These are phyloP conservation scores for Torulaspora maleeae DNA, from an alignment of 805 yeast species.

Conservation along the genomic window DNA sequence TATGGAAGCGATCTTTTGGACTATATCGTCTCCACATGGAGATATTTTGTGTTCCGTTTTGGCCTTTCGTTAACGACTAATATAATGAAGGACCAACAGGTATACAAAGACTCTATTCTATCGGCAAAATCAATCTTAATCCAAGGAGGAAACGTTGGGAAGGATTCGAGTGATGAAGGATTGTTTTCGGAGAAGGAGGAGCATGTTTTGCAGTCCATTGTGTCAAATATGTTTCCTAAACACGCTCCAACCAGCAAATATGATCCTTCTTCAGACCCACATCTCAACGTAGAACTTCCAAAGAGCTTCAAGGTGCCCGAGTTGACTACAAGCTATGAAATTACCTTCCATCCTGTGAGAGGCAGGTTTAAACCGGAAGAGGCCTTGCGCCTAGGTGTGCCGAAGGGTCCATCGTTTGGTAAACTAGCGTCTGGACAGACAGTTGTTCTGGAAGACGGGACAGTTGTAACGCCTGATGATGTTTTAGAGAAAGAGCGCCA, in stretches of 20 bases:
- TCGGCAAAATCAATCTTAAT: conserved; percentile 37
- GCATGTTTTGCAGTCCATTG: conserved; percentile 30
- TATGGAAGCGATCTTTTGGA: conserved; percentile 47
- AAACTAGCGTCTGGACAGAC: conserved; percentile 55
- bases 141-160: neutral
- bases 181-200: conserved; percentile 13
- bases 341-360: conserved; percentile 60
- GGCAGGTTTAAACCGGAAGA: conserved; percentile 68
- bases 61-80: conserved; percentile 49
- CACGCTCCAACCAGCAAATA: conserved; percentile 38
- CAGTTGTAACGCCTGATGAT: conserved; percentile 56
- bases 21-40: conserved; percentile 73
- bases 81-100: conserved; percentile 21
- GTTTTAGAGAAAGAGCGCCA: conserved; percentile 61
- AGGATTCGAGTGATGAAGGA: neutral
- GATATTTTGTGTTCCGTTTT: conserved; percentile 77
- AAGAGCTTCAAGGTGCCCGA: conserved; percentile 13
- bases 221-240: conserved; percentile 54
- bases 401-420: conserved; percentile 56
- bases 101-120: conserved; percentile 37
- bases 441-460: conserved; percentile 57
- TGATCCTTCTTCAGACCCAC: conserved; percentile 38
- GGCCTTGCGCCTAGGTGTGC: conserved; percentile 67
- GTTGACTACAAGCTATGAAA: conserved; percentile 58
- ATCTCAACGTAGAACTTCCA: conserved; percentile 39